These are phyloP conservation scores for Sclerotinia minor DNA, from an alignment of 2,329 filamentous ascomycete species.

Conservation along the genomic window DNA sequence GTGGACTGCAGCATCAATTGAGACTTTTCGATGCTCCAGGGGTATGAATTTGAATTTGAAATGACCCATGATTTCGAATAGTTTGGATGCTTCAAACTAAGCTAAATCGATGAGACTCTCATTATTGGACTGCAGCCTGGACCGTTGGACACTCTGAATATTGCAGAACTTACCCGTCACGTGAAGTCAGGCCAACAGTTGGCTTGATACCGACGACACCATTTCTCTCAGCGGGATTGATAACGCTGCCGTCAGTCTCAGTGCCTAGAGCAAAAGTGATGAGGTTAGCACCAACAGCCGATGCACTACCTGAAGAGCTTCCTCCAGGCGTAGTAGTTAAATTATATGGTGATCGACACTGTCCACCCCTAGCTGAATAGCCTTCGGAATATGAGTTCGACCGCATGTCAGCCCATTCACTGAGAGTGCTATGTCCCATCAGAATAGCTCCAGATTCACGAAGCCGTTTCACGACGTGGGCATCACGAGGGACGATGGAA, in stretches of 20 bases:
- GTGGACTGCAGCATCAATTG: neutral
- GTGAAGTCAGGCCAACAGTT: slow-evolving; percentile 70
- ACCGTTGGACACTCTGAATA: neutral
- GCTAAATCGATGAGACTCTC: slow-evolving; percentile 26
- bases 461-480: slow-evolving; percentile 60
- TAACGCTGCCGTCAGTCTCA: slow-evolving; percentile 72
- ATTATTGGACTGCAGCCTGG: slow-evolving; percentile 47
- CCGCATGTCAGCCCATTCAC: slow-evolving; percentile 75
- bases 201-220: slow-evolving; percentile 73
- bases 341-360: slow-evolving; percentile 67
- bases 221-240: slow-evolving; percentile 70
- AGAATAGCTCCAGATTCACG: slow-evolving; percentile 63
- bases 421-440: slow-evolving; percentile 68
- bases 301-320: slow-evolving; percentile 65
- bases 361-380: slow-evolving; percentile 64
- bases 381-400: slow-evolving; percentile 67
- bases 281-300: slow-evolving; percentile 63
- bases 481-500: slow-evolving; percentile 66
- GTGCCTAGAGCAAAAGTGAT: slow-evolving; percentile 68
- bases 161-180: slow-evolving; percentile 46
- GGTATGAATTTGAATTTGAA: too few species aligned
- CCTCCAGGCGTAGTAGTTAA: slow-evolving; percentile 67
- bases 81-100: neutral
- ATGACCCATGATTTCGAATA: neutral
- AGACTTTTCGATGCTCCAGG: neutral